Conservation (phyloP, 345 rosid species). For the Eucalyptus coolabah region DNA sequence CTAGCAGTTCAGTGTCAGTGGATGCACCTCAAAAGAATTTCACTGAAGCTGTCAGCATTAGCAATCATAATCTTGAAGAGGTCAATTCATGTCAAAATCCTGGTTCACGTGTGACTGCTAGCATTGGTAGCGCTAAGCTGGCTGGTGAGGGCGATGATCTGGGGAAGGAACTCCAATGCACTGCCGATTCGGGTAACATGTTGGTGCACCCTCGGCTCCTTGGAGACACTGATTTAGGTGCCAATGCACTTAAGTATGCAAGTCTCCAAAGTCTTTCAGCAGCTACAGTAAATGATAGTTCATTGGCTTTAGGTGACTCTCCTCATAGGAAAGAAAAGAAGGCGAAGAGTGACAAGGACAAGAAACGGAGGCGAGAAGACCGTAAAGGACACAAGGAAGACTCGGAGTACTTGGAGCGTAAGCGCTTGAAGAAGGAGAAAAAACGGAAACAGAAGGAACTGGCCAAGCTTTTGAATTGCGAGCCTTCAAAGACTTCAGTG, state of each 20-base stretch:
- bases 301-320: slow-evolving; percentile 3
- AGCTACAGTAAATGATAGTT: slow-evolving; percentile 14
- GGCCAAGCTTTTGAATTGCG: slow-evolving; percentile 38
- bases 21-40: slow-evolving; percentile 88
- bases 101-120: slow-evolving; percentile 82
- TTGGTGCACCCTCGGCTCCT: slow-evolving; percentile 21
- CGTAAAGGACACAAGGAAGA: slow-evolving; percentile 18
- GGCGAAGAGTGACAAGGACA: slow-evolving; percentile 32
- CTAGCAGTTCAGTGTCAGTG: slow-evolving; percentile 80
- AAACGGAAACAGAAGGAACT: slow-evolving; percentile 71
- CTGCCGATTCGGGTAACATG: slow-evolving; percentile 78
- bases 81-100: slow-evolving; percentile 80
- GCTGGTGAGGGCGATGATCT: slow-evolving; percentile 52
- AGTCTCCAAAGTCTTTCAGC: slow-evolving; percentile 57
- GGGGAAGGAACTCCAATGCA: slow-evolving; percentile 92
- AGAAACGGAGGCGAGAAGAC: slow-evolving; percentile 55
- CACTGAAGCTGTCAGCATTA: slow-evolving; percentile 53
- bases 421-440: slow-evolving; percentile 81
- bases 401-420: slow-evolving; percentile 61
- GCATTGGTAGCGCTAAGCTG: slow-evolving; percentile 87
- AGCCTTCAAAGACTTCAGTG: slow-evolving; percentile 10
- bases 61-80: slow-evolving; percentile 77
- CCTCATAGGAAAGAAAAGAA: slow-evolving; percentile 24
- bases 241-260: slow-evolving; percentile 40
- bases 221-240: slow-evolving; percentile 31